Evolutionary conservation across 2,329 filamentous ascomycete genomes (phyloP).

Genomic region (Phialemonium atrogriseum): DNA sequence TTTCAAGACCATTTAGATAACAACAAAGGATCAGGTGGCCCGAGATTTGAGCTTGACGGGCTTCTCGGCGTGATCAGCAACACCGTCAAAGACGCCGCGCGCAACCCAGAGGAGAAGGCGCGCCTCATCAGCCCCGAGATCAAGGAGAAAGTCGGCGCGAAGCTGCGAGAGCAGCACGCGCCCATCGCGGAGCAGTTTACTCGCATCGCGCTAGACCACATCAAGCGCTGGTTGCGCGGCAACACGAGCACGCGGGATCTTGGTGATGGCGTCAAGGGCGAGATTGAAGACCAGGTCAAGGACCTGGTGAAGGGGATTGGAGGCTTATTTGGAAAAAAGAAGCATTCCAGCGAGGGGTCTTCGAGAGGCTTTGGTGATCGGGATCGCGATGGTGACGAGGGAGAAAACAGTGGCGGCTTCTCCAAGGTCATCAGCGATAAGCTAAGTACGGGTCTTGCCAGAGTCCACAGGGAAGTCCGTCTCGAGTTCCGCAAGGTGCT

Average conservation of each 20-base stretch:
- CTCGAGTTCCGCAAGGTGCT: constrained; percentile 36
- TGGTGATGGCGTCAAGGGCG: constrained; percentile 33
- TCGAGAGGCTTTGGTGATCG: constrained; percentile 22
- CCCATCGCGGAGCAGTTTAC: constrained; percentile 38
- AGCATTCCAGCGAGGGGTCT: constrained; percentile 21
- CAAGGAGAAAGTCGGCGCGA: constrained; percentile 32
- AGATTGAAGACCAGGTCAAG: constrained; percentile 35
- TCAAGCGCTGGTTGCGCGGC: constrained; percentile 35
- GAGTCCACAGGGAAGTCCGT: constrained; percentile 34
- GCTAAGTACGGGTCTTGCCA: constrained; percentile 33
- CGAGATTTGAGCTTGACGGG: constrained; percentile 30
- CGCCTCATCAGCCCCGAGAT: constrained; percentile 36
- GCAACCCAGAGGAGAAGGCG: constrained; percentile 37
- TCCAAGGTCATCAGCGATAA: constrained; percentile 38
- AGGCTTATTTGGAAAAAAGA: constrained; percentile 30
- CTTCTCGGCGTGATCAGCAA: constrained; percentile 32
- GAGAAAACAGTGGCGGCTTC: constrained; percentile 26
- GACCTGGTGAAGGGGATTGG: constrained; percentile 35
- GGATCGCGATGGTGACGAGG: constrained; percentile 17
- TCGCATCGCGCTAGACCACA: constrained; percentile 34
- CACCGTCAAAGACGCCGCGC: constrained; percentile 33
- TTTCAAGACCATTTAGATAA: constrained; percentile 32
- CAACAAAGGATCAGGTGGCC: constrained; percentile 16
- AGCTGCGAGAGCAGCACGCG: constrained; percentile 31
- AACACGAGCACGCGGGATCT: constrained; percentile 32